A percentile compares a stretch with the other conserved stretches of the same genome.
These are phyloP conservation scores for Artemisia argyi DNA, from an alignment of 129 eudicot species.

Conservation along the genomic window DNA sequence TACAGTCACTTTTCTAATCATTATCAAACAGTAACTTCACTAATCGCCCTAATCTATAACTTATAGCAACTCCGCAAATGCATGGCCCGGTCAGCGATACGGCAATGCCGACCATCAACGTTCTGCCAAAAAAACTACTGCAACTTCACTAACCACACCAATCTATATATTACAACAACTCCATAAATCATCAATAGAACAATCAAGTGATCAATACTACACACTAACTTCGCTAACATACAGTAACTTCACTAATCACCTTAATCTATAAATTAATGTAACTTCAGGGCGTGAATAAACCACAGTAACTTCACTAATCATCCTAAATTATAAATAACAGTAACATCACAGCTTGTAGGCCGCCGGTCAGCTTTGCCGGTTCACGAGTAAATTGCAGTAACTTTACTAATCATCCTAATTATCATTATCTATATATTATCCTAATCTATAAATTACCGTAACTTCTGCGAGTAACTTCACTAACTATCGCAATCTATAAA, in stretches of 20 bases:
- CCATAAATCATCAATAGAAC: not conserved
- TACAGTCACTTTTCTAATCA: not conserved
- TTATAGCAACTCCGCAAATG: not conserved
- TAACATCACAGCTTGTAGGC: not conserved
- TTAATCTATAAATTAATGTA: not conserved
- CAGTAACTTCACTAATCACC: not conserved
- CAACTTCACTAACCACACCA: too few species aligned
- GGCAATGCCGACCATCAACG: too few species aligned
- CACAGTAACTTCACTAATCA: too few species aligned
- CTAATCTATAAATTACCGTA: too few species aligned
- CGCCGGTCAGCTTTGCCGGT: not conserved
- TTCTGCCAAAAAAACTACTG: too few species aligned
- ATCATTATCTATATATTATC: too few species aligned
- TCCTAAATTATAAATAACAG: not conserved
- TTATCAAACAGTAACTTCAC: constrained; percentile 7
- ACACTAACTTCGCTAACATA: constrained; percentile 26
- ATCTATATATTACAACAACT: too few species aligned
- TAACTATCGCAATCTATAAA: too few species aligned
- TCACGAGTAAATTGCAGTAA: not conserved
- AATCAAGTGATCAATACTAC: constrained; percentile 14
- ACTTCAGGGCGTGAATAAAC: too few species aligned
- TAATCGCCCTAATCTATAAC: constrained; percentile 15
- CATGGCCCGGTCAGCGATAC: too few species aligned
- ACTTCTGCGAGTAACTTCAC: too few species aligned
- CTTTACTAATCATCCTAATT: too few species aligned